Evolutionary conservation across 208 protist species (phyloP), one percentile per base, ranked within the genome.

Genomic region (Zelonia costaricensis): DNA sequence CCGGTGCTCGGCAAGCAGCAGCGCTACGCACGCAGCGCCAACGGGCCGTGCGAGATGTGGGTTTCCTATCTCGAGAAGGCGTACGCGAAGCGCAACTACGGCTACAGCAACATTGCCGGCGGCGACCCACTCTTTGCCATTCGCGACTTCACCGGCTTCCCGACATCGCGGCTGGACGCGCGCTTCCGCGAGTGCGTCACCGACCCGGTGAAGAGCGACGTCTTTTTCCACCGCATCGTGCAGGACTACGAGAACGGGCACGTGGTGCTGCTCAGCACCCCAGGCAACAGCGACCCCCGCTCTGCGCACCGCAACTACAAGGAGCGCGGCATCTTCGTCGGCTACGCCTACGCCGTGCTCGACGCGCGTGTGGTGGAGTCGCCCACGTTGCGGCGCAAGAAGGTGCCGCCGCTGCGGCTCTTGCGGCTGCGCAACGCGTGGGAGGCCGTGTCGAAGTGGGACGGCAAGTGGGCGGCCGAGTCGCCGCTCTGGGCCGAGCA

Each of bases 21-120:
- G 18, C 85, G 78, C 52, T 95, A 84, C 62, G 82, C 78, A 12
- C 74, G 77, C 39, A 67, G 61, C 33, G 79, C 78, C 43, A 62
- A 54, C 10, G 88, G 92, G 39, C 79, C 82, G 30, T 47, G 67
- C 23, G 84, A 96, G 71, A 45, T 95, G 44, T 97, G 92, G 88
- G 68, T 85, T 9, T 74, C 73, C 13, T 59, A 95, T 22, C 49
- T 93, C 13, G 70, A 97, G 54, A 97, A 97, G 80, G 92, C 86
- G 18, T 96, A 94, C 62, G 87, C 91, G 20, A 97, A 96, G 69
- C 30, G 88, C 39, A 77, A 84, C 59, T 83, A 79, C 42, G 69
- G 78, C 33, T 97, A 94, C 68, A 78, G 67, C 31, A 80, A 84
- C 60, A 87, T 95, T 60, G 60, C 82, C 20, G 72, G 77, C 20